Base-by-base conservation (phyloP, 192 early-diverging fungal species). In the Dispira simplex region DNA sequence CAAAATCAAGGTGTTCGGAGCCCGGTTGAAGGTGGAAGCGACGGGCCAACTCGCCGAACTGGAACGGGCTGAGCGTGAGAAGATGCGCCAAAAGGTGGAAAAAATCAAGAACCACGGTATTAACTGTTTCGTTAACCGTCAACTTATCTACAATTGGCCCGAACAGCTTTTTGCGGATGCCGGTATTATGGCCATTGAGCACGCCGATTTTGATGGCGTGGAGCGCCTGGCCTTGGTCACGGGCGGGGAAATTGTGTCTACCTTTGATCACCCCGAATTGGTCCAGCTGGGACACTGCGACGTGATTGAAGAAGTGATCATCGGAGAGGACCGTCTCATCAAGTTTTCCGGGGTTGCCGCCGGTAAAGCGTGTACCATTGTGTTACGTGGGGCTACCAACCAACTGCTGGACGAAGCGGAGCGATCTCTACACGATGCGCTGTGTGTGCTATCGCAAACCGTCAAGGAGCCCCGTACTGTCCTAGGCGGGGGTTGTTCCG, bases 81-180 rank as follows among this genome's bases (percentile, higher is more conserved):
- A 99, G 85, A 99, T 99, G 96, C 89, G 86, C 69, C 86, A 82
- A 64, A 99, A 99, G 83, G 96, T 99, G 43, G 90, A 94, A 53
- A 97, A 96, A 80, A 99, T 99, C 77, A 92, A 93, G 67, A 83
- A 82, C 2, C 90, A 95, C 71, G 93, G 92, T 3, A 96, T 99
- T 77, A 99, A 97, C 76, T 96, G 94, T 70, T 99, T 99, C 78
- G 95, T 99, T 60, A 99, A 99, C 84, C 90, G 96, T 67, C 96
- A 99, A 73, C 78, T 99, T 44, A 99, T 99, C 68, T 99, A 99
- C 81, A 99, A 99, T 86, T 99, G 92, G 91, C 96, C 96, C 54
- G 96, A 99, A 77, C 91, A 93, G 75, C 82, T 99, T 47, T 90
- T 99, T 77, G 96, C 93, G n/a, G 96, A 99, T 71, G 81, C 92